phyloP scores from a whole-genome alignment of 2,329 filamentous ascomycete species.

The Aspergillus fijiensis region DNA sequence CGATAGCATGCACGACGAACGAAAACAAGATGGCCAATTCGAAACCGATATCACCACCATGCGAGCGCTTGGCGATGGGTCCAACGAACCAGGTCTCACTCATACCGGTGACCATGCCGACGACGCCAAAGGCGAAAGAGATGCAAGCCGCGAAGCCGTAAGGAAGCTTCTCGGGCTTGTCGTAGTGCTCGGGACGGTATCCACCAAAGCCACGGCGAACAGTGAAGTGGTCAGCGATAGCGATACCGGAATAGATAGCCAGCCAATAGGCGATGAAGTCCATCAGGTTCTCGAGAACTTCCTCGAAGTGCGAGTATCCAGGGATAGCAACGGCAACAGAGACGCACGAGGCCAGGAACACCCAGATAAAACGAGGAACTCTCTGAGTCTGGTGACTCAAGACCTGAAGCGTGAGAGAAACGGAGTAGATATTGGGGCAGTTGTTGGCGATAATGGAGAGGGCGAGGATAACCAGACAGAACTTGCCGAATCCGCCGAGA shows the following conservation, averaged over 20 bases:
- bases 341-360: conserved; percentile 58
- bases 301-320: conserved; percentile 65
- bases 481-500: conserved; percentile 68
- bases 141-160: conserved; percentile 62
- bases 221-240: conserved; percentile 65
- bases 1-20: conserved; percentile 51
- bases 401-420: conserved; percentile 66
- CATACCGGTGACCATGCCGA: conserved; percentile 69
- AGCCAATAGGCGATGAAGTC: conserved; percentile 69
- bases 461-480: conserved; percentile 67
- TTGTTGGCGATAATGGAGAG: conserved; percentile 70
- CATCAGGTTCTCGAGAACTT: conserved; percentile 70
- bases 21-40: conserved; percentile 66
- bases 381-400: conserved; percentile 58
- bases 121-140: conserved; percentile 64
- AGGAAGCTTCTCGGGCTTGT: conserved; percentile 58
- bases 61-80: conserved; percentile 62
- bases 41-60: conserved; percentile 62
- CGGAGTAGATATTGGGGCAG: conserved; percentile 71
- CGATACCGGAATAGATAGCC: conserved; percentile 68
- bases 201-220: conserved; percentile 63
- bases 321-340: conserved; percentile 71
- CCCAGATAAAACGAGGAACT: conserved; percentile 69
- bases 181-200: conserved; percentile 61
- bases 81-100: conserved; percentile 68